These are phyloP conservation scores for Helminthosporium solani DNA, from an alignment of 2,329 filamentous ascomycete genomes.

Conservation along the genomic window DNA sequence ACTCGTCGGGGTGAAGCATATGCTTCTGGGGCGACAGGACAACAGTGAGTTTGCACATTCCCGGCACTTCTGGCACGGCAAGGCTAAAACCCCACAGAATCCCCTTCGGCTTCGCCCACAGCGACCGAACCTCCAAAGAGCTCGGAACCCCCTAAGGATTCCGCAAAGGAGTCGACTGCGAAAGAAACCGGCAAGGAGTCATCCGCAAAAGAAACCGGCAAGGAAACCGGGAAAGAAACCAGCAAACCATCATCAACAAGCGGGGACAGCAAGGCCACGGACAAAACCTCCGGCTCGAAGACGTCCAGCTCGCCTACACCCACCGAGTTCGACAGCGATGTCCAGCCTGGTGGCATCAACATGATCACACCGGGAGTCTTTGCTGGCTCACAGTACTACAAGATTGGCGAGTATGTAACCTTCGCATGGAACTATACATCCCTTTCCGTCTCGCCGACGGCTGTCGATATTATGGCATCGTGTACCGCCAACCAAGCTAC, in stretches of 20 bases:
- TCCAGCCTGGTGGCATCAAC: conserved; percentile 59
- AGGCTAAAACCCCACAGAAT: conserved; percentile 3
- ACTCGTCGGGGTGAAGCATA: conserved; percentile 26
- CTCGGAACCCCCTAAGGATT: neutral
- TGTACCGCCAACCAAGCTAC: conserved; percentile 60
- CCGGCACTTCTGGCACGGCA: conserved; percentile 9
- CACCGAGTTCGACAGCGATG: conserved; percentile 52
- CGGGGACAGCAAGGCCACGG: conserved; percentile 10
- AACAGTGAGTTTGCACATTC: conserved; percentile 19
- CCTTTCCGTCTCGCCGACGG: conserved; percentile 57
- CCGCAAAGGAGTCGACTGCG: neutral
- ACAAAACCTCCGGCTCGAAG: conserved; percentile 16
- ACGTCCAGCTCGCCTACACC: conserved; percentile 22
- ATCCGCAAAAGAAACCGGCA: conserved; percentile 7
- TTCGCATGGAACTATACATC: conserved; percentile 71
- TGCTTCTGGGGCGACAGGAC: conserved; percentile 36
- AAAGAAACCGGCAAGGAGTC: conserved; percentile 17
- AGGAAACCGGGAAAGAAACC: conserved; percentile 7
- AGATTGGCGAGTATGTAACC: conserved; percentile 62
- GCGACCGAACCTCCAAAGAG: neutral
- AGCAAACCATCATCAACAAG: conserved; percentile 18
- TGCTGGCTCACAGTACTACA: conserved; percentile 60
- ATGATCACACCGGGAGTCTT: conserved; percentile 60
- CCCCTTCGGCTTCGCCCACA: conserved; percentile 1
- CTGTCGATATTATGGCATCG: conserved; percentile 62